phyloP scores from a whole-genome alignment of 306 rosid genomes.

The Cucumis cinereus region DNA sequence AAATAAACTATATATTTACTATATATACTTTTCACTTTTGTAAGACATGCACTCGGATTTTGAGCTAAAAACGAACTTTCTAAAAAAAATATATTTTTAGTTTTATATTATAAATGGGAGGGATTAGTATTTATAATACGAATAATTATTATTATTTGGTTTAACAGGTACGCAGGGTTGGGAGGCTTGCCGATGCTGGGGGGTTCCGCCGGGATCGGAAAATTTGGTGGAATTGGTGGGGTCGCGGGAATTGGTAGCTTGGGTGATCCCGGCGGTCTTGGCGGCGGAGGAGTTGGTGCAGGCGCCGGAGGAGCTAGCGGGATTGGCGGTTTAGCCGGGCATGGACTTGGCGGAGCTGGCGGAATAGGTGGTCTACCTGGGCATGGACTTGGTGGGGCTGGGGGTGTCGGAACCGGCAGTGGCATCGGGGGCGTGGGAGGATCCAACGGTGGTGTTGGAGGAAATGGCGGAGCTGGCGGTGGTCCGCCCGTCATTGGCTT shows the following conservation, averaged over 20 bases:
- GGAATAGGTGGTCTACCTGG: not conserved
- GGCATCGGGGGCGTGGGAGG: not conserved
- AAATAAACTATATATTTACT: too few species aligned
- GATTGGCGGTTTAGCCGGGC: not conserved
- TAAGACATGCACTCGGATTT: too few species aligned
- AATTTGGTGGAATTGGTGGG: slow-evolving; percentile 18
- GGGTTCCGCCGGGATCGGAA: not conserved
- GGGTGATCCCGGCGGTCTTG: not conserved
- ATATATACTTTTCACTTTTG: too few species aligned
- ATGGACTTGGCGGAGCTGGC: not conserved
- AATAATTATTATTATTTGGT: too few species aligned
- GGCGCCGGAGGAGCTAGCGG: slow-evolving; percentile 7
- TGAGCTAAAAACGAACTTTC: too few species aligned
- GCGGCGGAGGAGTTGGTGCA: not conserved
- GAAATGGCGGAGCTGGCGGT: not conserved
- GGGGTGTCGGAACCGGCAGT: not conserved
- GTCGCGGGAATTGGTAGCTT: not conserved
- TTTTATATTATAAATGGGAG: too few species aligned
- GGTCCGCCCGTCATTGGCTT: not conserved
- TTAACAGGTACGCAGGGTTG: not conserved
- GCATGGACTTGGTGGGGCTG: not conserved
- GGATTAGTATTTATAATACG: too few species aligned
- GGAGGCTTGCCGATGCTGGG: not conserved
- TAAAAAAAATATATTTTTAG: too few species aligned
- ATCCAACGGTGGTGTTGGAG: not conserved